A percentile compares a stretch with the other conserved stretches of the same genome.
Evolutionary conservation across 2,329 filamentous ascomycete species (phyloP).

Genomic region (Lachnellula subtilissima): DNA sequence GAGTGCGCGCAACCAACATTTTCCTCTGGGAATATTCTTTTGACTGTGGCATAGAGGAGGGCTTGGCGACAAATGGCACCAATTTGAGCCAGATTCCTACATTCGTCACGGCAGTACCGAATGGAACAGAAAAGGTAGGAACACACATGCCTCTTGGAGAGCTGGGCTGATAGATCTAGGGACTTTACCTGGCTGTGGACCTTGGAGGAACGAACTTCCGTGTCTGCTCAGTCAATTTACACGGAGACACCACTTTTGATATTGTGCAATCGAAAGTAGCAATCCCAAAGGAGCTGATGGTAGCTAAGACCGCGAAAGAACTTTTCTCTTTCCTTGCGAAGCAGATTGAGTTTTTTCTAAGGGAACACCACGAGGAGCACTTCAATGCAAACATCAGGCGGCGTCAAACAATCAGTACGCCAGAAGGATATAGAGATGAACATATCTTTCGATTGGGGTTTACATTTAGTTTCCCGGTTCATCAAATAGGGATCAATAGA

Average conservation of each 20-base stretch:
- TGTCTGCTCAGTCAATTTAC: conserved; percentile 89
- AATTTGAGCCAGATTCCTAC: conserved; percentile 94
- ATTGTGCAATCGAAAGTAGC: conserved; percentile 89
- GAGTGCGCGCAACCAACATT: conserved; percentile 47
- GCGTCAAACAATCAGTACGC: conserved; percentile 55
- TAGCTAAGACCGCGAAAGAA: conserved; percentile 76
- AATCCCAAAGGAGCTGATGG: conserved; percentile 87
- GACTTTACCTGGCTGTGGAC: conserved; percentile 92
- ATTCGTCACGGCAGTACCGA: conserved; percentile 91
- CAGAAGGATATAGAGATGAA: conserved; percentile 60
- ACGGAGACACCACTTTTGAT: conserved; percentile 92
- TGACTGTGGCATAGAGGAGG: conserved; percentile 59
- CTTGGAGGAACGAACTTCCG: conserved; percentile 98
- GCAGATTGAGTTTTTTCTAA: conserved; percentile 85
- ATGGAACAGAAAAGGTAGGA: conserved; percentile 90
- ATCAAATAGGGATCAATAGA: conserved; percentile 92
- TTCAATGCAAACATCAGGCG: conserved; percentile 67
- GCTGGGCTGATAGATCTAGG: conserved; percentile 40
- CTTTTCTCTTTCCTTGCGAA: conserved; percentile 90
- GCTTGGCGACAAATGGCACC: conserved; percentile 69
- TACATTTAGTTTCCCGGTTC: conserved; percentile 95
- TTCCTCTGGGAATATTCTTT: conserved; percentile 2
- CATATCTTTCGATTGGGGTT: conserved; percentile 93
- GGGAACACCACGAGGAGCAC: conserved; percentile 81
- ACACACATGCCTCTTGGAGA: neutral